These are phyloP conservation scores for Cercis canadensis DNA, from an alignment of 306 rosid genomes.

Conservation along the genomic window DNA sequence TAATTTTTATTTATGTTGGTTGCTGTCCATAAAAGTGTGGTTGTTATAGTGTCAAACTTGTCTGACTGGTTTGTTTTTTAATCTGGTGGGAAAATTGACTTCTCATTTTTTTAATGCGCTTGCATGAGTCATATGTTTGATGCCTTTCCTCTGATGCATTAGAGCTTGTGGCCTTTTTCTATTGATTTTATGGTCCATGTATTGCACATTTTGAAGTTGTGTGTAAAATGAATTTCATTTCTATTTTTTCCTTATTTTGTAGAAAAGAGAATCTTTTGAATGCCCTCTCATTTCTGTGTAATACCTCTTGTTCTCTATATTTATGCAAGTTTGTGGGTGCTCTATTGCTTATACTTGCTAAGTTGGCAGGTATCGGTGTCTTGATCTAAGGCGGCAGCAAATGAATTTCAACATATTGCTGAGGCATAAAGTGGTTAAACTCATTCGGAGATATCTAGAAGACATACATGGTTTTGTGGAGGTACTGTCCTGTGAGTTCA, in stretches of 20 bases:
- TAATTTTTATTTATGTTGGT: neutral
- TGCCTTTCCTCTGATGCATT: no score
- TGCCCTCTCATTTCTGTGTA: neutral
- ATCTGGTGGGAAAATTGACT: no score
- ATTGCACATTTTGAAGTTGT: conserved; percentile 1
- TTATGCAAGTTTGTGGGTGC: conserved; percentile 18
- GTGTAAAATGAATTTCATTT: neutral
- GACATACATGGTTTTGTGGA: conserved; percentile 87
- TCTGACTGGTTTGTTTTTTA: no score
- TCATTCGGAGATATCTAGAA: conserved; percentile 86
- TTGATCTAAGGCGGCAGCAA: conserved; percentile 85
- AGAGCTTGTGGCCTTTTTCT: no score
- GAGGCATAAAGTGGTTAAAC: conserved; percentile 88
- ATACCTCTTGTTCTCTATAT: neutral
- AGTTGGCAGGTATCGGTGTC: conserved; percentile 78
- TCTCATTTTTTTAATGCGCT: no score
- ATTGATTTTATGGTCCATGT: no score
- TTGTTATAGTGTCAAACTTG: neutral
- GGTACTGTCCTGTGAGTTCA: conserved; percentile 59
- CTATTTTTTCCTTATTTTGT: neutral
- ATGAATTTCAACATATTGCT: conserved; percentile 83
- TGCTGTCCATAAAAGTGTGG: conserved; percentile 5
- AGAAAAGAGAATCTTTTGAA: neutral
- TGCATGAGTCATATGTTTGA: no score
- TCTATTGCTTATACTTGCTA: conserved; percentile 35